These are phyloP conservation scores for Huntiella abstrusa DNA, from an alignment of 2,329 filamentous ascomycete genomes.

Conservation along the genomic window DNA sequence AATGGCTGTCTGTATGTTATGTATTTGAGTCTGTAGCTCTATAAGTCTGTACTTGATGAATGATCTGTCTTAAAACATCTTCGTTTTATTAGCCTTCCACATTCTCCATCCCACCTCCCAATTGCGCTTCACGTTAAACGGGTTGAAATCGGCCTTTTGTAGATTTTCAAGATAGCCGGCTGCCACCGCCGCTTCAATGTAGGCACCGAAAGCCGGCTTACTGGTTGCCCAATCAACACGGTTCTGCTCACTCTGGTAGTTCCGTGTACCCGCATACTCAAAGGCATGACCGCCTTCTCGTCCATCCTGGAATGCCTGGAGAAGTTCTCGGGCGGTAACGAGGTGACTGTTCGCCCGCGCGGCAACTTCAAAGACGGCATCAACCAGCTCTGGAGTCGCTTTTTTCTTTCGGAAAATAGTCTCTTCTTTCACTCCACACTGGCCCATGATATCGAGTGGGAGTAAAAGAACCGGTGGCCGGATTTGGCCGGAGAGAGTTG, in stretches of 20 bases:
- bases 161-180: constrained; percentile 60
- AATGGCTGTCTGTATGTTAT: no score
- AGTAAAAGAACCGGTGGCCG: constrained; percentile 46
- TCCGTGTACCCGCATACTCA: constrained; percentile 59
- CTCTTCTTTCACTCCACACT: constrained; percentile 65
- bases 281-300: constrained; percentile 67
- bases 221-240: constrained; percentile 24
- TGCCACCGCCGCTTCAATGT: constrained; percentile 64
- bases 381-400: constrained; percentile 59
- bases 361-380: constrained; percentile 81
- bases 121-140: constrained; percentile 43
- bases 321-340: constrained; percentile 83
- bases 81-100: constrained; percentile 32
- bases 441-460: constrained; percentile 77
- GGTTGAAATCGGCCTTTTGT: constrained; percentile 68
- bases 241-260: constrained; percentile 24
- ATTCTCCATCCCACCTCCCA: constrained; percentile 78
- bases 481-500: constrained; percentile 13
- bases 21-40: no score
- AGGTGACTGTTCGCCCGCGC: constrained; percentile 91
- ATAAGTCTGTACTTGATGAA: no score
- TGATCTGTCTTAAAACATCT: constrained; percentile 13
- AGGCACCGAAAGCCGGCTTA: constrained; percentile 52
- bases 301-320: constrained; percentile 58
- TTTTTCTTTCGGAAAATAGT: constrained; percentile 70